These are phyloP conservation scores for Plantago coronopus DNA, from an alignment of 305 asterid species.

Conservation along the genomic window DNA sequence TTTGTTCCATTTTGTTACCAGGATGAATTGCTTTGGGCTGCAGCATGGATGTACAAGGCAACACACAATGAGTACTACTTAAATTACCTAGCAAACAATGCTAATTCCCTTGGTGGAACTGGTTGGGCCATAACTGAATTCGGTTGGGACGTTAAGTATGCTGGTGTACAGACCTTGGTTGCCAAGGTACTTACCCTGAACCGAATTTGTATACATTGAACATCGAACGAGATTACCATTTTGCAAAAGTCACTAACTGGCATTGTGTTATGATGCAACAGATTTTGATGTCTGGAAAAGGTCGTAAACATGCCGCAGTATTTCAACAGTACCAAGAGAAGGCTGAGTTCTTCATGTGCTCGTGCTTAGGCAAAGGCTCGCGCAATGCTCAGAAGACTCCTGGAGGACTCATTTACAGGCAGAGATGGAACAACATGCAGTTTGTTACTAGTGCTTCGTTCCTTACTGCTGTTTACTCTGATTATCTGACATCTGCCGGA, in stretches of 20 bases:
- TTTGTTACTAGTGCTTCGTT: slow-evolving; percentile 91
- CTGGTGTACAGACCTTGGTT: slow-evolving; percentile 92
- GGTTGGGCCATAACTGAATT: slow-evolving; percentile 98
- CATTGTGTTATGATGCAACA: slow-evolving; percentile 26
- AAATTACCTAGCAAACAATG: slow-evolving; percentile 80
- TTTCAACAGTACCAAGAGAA: slow-evolving; percentile 66
- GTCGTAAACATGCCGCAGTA: slow-evolving; percentile 47
- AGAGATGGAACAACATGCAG: slow-evolving; percentile 97
- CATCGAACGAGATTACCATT: no score
- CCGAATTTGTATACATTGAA: no score
- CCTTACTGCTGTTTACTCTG: slow-evolving; percentile 81
- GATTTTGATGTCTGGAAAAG: slow-evolving; percentile 86
- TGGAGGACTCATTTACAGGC: slow-evolving; percentile 83
- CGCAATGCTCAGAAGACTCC: slow-evolving; percentile 85
- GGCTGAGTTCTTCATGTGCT: slow-evolving; percentile 92
- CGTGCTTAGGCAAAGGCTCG: slow-evolving; percentile 78
- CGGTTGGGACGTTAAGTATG: slow-evolving; percentile 98
- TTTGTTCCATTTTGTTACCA: slow-evolving; percentile 6
- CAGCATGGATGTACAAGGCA: slow-evolving; percentile 98
- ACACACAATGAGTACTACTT: slow-evolving; percentile 62
- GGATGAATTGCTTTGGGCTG: slow-evolving; percentile 99
- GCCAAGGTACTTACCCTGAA: slow-evolving; percentile 50
- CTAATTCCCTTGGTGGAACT: slow-evolving; percentile 88
- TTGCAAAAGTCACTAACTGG: neutral
- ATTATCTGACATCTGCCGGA: slow-evolving; percentile 75